These are phyloP conservation scores for Clarireedia paspali DNA, from an alignment of 2,329 filamentous ascomycete genomes.

Conservation along the genomic window DNA sequence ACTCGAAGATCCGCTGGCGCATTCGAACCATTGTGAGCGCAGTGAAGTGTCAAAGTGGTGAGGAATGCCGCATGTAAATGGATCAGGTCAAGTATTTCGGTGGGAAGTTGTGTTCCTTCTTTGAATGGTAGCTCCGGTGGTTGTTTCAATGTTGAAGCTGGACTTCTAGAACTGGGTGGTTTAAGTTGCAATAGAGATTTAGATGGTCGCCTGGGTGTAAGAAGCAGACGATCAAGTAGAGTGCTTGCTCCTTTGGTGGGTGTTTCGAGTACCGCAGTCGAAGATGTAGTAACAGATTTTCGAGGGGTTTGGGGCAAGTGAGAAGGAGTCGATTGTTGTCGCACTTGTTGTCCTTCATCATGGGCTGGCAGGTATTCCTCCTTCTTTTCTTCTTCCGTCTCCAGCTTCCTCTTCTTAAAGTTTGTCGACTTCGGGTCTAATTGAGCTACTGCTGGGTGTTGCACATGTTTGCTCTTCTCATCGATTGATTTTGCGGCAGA, in stretches of 20 bases:
- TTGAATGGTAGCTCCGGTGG: neutral
- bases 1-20: constrained; percentile 56
- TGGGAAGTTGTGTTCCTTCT: constrained; percentile 32
- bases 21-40: constrained; percentile 57
- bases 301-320: constrained; percentile 22
- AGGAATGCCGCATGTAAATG: constrained; percentile 60
- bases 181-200: constrained; percentile 13
- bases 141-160: constrained; percentile 10
- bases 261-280: constrained; percentile 18
- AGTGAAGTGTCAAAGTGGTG: constrained; percentile 59
- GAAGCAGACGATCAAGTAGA: constrained; percentile 26
- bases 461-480: constrained; percentile 27
- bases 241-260: constrained; percentile 27
- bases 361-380: neutral
- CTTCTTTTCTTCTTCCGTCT: constrained; percentile 15
- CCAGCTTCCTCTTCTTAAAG: constrained; percentile 28
- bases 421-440: constrained; percentile 25
- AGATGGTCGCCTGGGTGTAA: constrained; percentile 21
- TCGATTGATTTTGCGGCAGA: constrained; percentile 26
- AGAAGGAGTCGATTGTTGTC: constrained; percentile 5
- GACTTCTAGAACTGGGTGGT: constrained; percentile 13
- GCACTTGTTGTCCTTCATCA: constrained; percentile 14
- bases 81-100: constrained; percentile 51
- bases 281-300: constrained; percentile 15
- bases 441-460: constrained; percentile 28